A percentile compares a stretch with the other conserved stretches of the same genome.
Evolutionary conservation across 768 basidiomycete genomes (phyloP).

Genomic region (Kondoa malvinella): DNA sequence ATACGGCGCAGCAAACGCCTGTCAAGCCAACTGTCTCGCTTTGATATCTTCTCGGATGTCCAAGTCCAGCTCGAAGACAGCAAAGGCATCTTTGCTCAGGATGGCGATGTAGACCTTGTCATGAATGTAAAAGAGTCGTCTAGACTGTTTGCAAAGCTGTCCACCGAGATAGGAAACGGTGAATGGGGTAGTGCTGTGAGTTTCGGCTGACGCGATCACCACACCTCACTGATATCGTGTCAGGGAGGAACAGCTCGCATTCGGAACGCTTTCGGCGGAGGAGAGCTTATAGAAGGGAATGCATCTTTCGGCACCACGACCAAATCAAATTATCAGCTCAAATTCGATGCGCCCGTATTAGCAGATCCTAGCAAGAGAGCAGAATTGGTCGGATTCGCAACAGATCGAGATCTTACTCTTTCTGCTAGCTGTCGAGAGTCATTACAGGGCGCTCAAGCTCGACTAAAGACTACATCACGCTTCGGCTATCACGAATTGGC

Average conservation of each 20-base stretch:
- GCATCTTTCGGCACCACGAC: conserved; percentile 75
- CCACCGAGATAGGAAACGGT: conserved; percentile 81
- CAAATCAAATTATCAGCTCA: conserved; percentile 48
- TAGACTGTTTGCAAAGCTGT: conserved; percentile 56
- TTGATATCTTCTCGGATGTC: conserved; percentile 60
- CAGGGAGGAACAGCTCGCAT: conserved; percentile 65
- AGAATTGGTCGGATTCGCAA: conserved; percentile 52
- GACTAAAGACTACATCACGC: conserved; percentile 35
- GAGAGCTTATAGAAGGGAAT: conserved; percentile 69
- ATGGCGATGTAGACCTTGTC: conserved; percentile 59
- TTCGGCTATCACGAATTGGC: conserved; percentile 51
- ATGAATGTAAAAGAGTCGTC: conserved; percentile 60
- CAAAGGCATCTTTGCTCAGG: conserved; percentile 40
- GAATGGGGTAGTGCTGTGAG: conserved; percentile 73
- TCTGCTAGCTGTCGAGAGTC: conserved; percentile 58
- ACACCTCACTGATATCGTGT: neutral
- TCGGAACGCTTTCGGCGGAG: conserved; percentile 78
- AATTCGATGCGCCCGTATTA: conserved; percentile 33
- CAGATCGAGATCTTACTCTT: conserved; percentile 61
- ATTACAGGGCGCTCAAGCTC: conserved; percentile 47
- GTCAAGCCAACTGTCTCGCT: conserved; percentile 47
- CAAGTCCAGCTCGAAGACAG: conserved; percentile 48
- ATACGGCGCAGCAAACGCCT: conserved; percentile 54
- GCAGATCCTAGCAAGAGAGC: conserved; percentile 48
- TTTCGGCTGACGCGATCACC: conserved; percentile 1